Conservation (phyloP, 495 filamentous ascomycete species). For the Penicillium pancosmium region DNA sequence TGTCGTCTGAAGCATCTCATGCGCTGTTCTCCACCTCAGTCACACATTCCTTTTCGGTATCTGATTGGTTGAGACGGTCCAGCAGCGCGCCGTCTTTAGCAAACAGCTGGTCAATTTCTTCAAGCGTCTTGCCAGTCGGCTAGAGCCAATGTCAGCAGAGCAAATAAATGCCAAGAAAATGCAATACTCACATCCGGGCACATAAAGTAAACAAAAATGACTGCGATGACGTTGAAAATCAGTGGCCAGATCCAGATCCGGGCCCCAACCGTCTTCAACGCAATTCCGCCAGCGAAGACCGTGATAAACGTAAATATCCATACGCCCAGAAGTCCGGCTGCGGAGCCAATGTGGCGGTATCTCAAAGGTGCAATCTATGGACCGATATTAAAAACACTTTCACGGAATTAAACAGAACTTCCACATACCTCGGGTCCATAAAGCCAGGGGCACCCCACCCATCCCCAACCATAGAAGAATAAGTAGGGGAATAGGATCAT, state of each 20-base stretch:
- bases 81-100: constrained; percentile 3
- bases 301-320: constrained; percentile 37
- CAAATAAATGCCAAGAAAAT: background rate
- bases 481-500: constrained; percentile 25
- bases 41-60: constrained; percentile 5
- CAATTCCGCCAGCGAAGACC: constrained; percentile 38
- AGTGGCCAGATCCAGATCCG: constrained; percentile 34
- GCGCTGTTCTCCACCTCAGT: background rate
- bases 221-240: constrained; percentile 14
- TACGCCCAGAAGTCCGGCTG: constrained; percentile 26
- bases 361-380: constrained; percentile 30
- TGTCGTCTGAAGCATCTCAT: background rate
- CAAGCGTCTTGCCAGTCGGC: constrained; percentile 20
- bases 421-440: constrained; percentile 27
- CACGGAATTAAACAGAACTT: background rate
- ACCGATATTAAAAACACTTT: background rate
- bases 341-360: constrained; percentile 32
- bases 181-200: constrained; percentile 18
- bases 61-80: background rate
- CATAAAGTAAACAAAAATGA: constrained; percentile 24
- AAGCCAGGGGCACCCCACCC: constrained; percentile 31
- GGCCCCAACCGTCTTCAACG: constrained; percentile 23
- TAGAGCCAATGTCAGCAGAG: background rate
- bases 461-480: constrained; percentile 30
- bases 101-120: constrained; percentile 18